Percentiles rank a stretch among this genome's conserved stretches.
These are phyloP conservation scores for Hygrophorus pudorinus DNA, from an alignment of 768 basidiomycete genomes.

Conservation along the genomic window DNA sequence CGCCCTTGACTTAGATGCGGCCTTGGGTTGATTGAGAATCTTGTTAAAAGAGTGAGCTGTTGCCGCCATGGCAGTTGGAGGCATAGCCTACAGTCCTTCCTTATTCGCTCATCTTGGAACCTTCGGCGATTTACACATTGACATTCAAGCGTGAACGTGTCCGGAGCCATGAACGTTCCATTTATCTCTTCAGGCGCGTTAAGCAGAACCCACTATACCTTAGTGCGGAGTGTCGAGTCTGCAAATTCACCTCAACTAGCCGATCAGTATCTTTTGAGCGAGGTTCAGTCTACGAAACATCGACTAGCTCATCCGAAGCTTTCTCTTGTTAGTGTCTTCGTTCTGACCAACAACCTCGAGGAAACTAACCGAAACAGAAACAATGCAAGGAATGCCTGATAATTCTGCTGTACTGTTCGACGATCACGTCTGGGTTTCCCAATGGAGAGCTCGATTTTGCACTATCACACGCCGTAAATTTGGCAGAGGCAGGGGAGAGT, in stretches of 20 bases:
- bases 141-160: background rate
- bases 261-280: constrained; percentile 49
- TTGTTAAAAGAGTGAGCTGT: constrained; percentile 75
- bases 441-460: constrained; percentile 55
- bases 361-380: constrained; percentile 31
- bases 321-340: constrained; percentile 38
- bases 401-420: constrained; percentile 60
- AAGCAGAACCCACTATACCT: constrained; percentile 62
- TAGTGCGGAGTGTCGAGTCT: constrained; percentile 66
- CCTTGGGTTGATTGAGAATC: constrained; percentile 61
- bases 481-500: constrained; percentile 59
- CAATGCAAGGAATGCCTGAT: constrained; percentile 59
- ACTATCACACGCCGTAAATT: constrained; percentile 62
- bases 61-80: constrained; percentile 16
- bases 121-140: background rate
- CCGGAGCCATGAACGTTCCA: constrained; percentile 55
- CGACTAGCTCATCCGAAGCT: constrained; percentile 40
- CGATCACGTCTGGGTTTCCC: constrained; percentile 33
- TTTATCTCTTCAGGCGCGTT: constrained; percentile 72
- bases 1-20: constrained; percentile 52
- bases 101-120: background rate
- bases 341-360: constrained; percentile 5
- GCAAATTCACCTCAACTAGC: constrained; percentile 45
- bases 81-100: background rate
- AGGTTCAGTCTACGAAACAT: constrained; percentile 47